Percentiles rank a stretch among this genome's conserved stretches.
These are phyloP conservation scores for Parastagonospora avenae DNA, from an alignment of 2,329 filamentous ascomycete genomes.

Conservation along the genomic window DNA sequence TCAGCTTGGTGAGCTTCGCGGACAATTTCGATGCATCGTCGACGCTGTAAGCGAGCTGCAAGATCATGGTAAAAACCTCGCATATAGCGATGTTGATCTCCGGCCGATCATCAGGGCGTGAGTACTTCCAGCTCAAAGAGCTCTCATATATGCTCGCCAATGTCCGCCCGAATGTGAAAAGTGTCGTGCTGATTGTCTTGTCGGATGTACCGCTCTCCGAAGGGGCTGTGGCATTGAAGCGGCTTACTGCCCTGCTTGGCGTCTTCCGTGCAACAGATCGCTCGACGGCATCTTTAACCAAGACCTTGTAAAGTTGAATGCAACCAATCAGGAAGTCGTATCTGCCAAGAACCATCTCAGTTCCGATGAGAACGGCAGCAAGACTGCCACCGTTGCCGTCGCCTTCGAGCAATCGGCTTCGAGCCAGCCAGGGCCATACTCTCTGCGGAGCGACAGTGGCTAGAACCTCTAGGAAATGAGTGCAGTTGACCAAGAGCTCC, in stretches of 20 bases:
- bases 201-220: slow-evolving; percentile 77
- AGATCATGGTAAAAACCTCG: slow-evolving; percentile 70
- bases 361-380: slow-evolving; percentile 76
- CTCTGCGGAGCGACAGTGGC: slow-evolving; percentile 76
- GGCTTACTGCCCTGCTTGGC: slow-evolving; percentile 57
- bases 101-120: slow-evolving; percentile 68
- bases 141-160: slow-evolving; percentile 86
- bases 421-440: slow-evolving; percentile 87
- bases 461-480: slow-evolving; percentile 79
- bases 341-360: slow-evolving; percentile 77
- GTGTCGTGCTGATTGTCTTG: slow-evolving; percentile 73
- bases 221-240: slow-evolving; percentile 53
- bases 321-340: slow-evolving; percentile 79
- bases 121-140: slow-evolving; percentile 83
- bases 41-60: slow-evolving; percentile 75
- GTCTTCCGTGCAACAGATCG: slow-evolving; percentile 71
- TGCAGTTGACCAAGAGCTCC: slow-evolving; percentile 73
- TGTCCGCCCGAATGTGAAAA: slow-evolving; percentile 74
- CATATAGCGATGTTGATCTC: slow-evolving; percentile 72
- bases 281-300: slow-evolving; percentile 76
- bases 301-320: slow-evolving; percentile 72
- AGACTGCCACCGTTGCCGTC: slow-evolving; percentile 79
- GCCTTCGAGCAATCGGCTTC: slow-evolving; percentile 78
- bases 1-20: slow-evolving; percentile 62
- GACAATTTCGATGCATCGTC: slow-evolving; percentile 62